Conservation (phyloP, 805 yeast genomes). For the Nakazawaea anatomiae region DNA sequence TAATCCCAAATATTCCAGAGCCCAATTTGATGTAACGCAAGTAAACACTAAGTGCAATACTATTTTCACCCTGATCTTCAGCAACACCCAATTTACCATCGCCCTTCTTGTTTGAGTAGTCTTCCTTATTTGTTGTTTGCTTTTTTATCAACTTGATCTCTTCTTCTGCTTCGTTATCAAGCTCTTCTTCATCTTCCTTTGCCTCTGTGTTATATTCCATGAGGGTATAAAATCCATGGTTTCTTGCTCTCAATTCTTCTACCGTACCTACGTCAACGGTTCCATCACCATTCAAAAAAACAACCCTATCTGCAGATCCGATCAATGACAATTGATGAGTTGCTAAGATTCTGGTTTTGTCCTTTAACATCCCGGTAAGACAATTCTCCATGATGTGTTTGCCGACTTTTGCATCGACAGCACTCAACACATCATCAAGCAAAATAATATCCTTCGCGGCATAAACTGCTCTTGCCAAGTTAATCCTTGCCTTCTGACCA, state of each 20-base stretch:
- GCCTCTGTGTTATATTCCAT: constrained; percentile 36
- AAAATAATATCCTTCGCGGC: constrained; percentile 60
- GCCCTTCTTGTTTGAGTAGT: constrained; percentile 17
- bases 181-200: constrained; percentile 21
- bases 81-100: constrained; percentile 25
- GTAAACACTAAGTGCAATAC: constrained; percentile 43
- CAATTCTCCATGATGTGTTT: constrained; percentile 63
- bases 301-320: constrained; percentile 55
- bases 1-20: constrained; percentile 38
- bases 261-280: constrained; percentile 49
- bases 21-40: constrained; percentile 47
- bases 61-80: constrained; percentile 24
- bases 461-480: constrained; percentile 73
- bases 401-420: constrained; percentile 80
- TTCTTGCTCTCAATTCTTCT: constrained; percentile 38
- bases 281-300: constrained; percentile 57
- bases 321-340: constrained; percentile 70
- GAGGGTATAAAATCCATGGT: constrained; percentile 38
- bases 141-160: constrained; percentile 17
- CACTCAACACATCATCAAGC: constrained; percentile 72
- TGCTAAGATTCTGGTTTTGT: constrained; percentile 60
- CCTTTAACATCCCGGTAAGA: constrained; percentile 43
- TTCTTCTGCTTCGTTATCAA: constrained; percentile 16
- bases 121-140: constrained; percentile 18
- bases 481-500: constrained; percentile 81